Base-by-base conservation (phyloP, 139 green algal genomes). In the Chlorella sp. region DNA sequence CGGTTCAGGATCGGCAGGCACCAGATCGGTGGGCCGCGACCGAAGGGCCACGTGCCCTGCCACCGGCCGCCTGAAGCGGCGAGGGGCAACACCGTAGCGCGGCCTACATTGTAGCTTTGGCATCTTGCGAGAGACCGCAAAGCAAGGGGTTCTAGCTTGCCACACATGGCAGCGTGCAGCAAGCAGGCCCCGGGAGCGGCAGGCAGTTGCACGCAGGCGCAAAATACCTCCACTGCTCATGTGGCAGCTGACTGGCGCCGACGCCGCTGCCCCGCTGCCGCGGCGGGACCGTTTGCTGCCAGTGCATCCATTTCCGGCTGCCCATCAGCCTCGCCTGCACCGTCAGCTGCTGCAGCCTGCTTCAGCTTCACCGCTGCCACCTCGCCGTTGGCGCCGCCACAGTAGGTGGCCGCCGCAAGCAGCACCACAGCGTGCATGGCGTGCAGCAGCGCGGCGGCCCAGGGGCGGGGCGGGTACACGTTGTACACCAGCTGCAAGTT, bases 401-500 rank as follows among this genome's bases (percentile, higher is more conserved):
- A 38, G 43, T 51, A 60, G 13, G 28, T 38, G 20, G 56, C 19
- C 43, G 72, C 41, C 13, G 72, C 72, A 32, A 11, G 24, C 77
- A 73, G 44, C 13, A 73, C 28, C 41, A 32, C 30, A 2, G 43
- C 64, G 74, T 90, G 86, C 60, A 83, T 28, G 3, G 67, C 67
- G 60, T 84, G 60, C 40, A 91, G 64, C 38, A 86, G 40, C 28
- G 51, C 36, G 11, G 88, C 89, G 26, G 86, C 72, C 62, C 41
- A 44, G 40, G 78, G 19, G 7, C 30, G 56, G 32, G 86, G 65
- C 38, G 91, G 91, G 44, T 87, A 94, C 6, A 91, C 43, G 62
- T 93, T 93, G 87, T 87, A 93, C 22, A 90, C 75, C 2, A 87
- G 43, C 76, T 88, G 62, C 34, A 14, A 36, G 38, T 32, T 36